Evolutionary conservation across 1,284 basidiomycete genomes (phyloP).

Genomic region (Apiotrichum gamsii): DNA sequence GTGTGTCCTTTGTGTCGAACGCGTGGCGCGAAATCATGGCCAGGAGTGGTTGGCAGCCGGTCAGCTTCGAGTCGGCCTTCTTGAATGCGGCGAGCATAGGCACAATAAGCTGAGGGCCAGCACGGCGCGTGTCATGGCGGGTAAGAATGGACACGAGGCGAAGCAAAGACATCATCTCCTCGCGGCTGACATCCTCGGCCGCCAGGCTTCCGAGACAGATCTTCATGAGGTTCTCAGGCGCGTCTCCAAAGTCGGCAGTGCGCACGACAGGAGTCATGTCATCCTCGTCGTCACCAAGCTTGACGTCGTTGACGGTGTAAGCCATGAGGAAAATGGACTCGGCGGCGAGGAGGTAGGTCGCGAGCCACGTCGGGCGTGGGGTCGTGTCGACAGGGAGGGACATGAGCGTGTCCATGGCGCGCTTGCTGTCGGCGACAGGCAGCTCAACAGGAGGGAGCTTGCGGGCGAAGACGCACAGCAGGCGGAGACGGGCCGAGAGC

Average conservation of each 20-base stretch:
- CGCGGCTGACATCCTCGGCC: slow-evolving; percentile 51
- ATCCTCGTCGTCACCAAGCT: slow-evolving; percentile 25
- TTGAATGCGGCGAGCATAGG: slow-evolving; percentile 61
- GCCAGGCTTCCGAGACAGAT: slow-evolving; percentile 63
- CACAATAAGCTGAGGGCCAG: slow-evolving; percentile 58
- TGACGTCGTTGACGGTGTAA: slow-evolving; percentile 59
- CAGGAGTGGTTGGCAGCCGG: slow-evolving; percentile 72
- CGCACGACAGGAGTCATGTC: neutral
- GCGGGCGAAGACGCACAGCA: slow-evolving; percentile 65
- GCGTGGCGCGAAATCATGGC: slow-evolving; percentile 84
- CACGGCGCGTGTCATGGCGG: slow-evolving; percentile 61
- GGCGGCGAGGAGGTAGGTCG: slow-evolving; percentile 65
- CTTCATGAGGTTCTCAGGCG: slow-evolving; percentile 60
- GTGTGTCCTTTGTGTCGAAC: slow-evolving; percentile 66
- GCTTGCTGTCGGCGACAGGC: slow-evolving; percentile 31
- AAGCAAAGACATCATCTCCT: slow-evolving; percentile 71
- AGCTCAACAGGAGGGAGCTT: slow-evolving; percentile 13
- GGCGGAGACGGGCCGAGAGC: slow-evolving; percentile 71
- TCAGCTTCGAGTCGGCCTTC: slow-evolving; percentile 43
- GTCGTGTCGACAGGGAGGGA: slow-evolving; percentile 53
- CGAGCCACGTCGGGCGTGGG: slow-evolving; percentile 68
- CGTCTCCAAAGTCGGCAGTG: slow-evolving; percentile 10
- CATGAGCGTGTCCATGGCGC: slow-evolving; percentile 60
- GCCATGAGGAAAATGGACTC: slow-evolving; percentile 72
- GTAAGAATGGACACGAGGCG: slow-evolving; percentile 77